Evolutionary conservation across 495 filamentous ascomycete genomes (phyloP).

Genomic region (Lasiosphaeria hispida): DNA sequence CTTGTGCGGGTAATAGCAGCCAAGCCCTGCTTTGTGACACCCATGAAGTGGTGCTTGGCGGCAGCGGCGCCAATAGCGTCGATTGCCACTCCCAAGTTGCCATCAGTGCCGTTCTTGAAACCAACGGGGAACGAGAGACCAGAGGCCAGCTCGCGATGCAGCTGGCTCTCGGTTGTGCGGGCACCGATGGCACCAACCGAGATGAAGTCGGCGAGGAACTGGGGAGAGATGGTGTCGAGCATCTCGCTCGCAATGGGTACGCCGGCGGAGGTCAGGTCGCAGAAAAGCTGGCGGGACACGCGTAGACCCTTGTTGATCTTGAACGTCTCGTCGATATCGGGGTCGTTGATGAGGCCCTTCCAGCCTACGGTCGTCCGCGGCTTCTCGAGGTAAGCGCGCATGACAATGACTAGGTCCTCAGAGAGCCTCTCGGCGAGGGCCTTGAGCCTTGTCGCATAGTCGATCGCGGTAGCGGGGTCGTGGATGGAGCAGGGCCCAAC

Average conservation of each 20-base stretch:
- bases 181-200: conserved; percentile 95
- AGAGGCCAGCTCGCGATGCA: conserved; percentile 94
- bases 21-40: conserved; percentile 97
- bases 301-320: conserved; percentile 98
- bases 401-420: conserved; percentile 85
- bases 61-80: conserved; percentile 93
- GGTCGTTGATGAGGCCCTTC: conserved; percentile 99
- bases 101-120: conserved; percentile 99
- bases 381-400: conserved; percentile 99
- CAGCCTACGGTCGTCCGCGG: conserved; percentile 98
- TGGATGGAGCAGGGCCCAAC: conserved; percentile 97
- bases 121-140: conserved; percentile 97
- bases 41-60: conserved; percentile 94
- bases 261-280: conserved; percentile 77
- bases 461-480: conserved; percentile 82
- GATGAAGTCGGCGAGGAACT: conserved; percentile 91
- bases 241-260: conserved; percentile 97
- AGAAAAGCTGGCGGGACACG: conserved; percentile 83
- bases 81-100: conserved; percentile 89
- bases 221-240: conserved; percentile 96
- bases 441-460: conserved; percentile 80
- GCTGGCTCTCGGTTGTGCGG: conserved; percentile 93
- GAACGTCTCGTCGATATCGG: conserved; percentile 95
- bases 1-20: conserved; percentile 90
- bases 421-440: conserved; percentile 68